Conservation (phyloP, 1,284 basidiomycete genomes). For the Fistulina hepatica region DNA sequence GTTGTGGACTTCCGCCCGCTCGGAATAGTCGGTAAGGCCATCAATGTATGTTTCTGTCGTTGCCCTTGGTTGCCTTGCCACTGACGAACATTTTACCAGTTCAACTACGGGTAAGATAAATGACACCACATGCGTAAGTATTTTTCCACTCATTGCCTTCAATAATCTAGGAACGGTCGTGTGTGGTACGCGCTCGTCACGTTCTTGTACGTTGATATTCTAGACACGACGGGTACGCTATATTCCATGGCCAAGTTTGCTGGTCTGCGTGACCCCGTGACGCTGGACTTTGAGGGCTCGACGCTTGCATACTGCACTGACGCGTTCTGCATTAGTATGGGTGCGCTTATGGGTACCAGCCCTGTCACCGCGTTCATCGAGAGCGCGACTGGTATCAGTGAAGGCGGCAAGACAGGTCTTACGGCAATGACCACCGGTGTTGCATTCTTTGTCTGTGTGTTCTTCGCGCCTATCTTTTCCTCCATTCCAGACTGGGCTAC, state of each 20-base stretch:
- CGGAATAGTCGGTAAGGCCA: conserved; percentile 45
- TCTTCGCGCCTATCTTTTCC: conserved; percentile 86
- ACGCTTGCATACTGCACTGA: conserved; percentile 81
- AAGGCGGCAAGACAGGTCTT: conserved; percentile 84
- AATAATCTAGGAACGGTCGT: conserved; percentile 54
- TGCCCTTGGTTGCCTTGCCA: conserved; percentile 3
- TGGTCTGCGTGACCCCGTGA: conserved; percentile 76
- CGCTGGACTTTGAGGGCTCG: conserved; percentile 81
- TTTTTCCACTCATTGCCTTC: too few relatives aligned
- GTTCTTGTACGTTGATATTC: conserved; percentile 85
- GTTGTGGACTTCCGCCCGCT: conserved; percentile 71
- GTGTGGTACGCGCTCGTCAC: conserved; percentile 85
- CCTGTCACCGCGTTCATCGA: conserved; percentile 86
- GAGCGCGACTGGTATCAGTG: conserved; percentile 67
- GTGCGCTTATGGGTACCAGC: conserved; percentile 75
- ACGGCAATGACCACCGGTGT: conserved; percentile 69
- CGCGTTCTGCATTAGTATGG: conserved; percentile 73
- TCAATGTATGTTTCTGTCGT: conserved; percentile 42
- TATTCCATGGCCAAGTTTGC: conserved; percentile 91
- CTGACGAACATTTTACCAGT: conserved; percentile 24
- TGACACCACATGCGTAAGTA: neutral
- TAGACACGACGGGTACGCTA: conserved; percentile 57
- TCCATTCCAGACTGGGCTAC: conserved; percentile 85
- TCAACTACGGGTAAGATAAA: conserved; percentile 32
- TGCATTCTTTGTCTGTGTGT: conserved; percentile 77